Percentiles rank a stretch among this genome's conserved stretches.
phyloP scores from a whole-genome alignment of 352 stramenopile species.

The Phytophthora litchii region DNA sequence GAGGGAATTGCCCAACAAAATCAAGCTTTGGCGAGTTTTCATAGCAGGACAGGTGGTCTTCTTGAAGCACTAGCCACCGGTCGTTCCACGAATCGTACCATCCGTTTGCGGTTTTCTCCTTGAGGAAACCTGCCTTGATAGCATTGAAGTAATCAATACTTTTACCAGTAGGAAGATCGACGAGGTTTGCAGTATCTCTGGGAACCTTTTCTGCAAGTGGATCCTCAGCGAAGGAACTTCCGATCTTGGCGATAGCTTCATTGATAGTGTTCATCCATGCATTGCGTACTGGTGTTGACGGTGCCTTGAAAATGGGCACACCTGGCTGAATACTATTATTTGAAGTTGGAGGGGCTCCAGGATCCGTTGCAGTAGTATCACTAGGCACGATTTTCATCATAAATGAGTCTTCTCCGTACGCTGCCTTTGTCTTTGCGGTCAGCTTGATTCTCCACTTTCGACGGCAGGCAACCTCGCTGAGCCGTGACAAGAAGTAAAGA shows the following conservation, averaged over 20 bases:
- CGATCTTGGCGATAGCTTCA: slow-evolving; percentile 40
- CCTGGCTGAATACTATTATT: slow-evolving; percentile 27
- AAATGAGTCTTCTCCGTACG: slow-evolving; percentile 84
- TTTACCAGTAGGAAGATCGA: slow-evolving; percentile 61
- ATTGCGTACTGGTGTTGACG: slow-evolving; percentile 66
- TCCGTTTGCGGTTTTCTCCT: slow-evolving; percentile 74
- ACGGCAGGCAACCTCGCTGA: slow-evolving; percentile 71
- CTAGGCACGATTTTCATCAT: slow-evolving; percentile 73
- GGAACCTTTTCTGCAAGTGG: slow-evolving; percentile 5
- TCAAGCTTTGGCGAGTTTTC: slow-evolving; percentile 81
- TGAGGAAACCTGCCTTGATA: slow-evolving; percentile 70
- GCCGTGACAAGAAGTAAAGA: slow-evolving; percentile 64
- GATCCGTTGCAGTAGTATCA: slow-evolving; percentile 31
- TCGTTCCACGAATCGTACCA: slow-evolving; percentile 88
- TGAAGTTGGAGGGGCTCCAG: slow-evolving; percentile 25
- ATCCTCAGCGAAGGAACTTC: slow-evolving; percentile 28
- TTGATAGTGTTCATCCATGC: slow-evolving; percentile 76
- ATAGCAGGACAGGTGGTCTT: slow-evolving; percentile 76
- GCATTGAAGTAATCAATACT: slow-evolving; percentile 85
- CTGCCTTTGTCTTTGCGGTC: slow-evolving; percentile 50
- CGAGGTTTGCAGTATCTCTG: slow-evolving; percentile 43
- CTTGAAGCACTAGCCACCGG: slow-evolving; percentile 83
- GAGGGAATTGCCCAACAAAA: slow-evolving; percentile 73
- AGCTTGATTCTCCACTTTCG: slow-evolving; percentile 76
- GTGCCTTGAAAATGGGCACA: slow-evolving; percentile 66